A percentile compares a stretch with the other conserved stretches of the same genome.
Conservation (phyloP, 2,329 filamentous ascomycete genomes). For the Coniella vitis region DNA sequence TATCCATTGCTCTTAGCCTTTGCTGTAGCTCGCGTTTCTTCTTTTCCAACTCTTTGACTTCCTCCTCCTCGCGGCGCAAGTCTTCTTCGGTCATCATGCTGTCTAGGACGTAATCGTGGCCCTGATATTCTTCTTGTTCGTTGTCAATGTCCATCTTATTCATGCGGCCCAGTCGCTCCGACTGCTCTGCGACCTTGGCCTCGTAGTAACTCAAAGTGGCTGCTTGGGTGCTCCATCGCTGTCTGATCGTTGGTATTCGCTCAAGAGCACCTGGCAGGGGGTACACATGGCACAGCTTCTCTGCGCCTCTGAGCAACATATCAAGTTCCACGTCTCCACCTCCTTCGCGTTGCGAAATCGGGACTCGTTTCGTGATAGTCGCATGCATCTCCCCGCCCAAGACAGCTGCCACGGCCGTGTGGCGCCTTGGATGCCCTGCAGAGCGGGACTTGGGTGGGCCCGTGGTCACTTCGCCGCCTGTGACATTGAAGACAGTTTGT, state of each 20-base stretch:
- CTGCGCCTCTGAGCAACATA: slow-evolving; percentile 74
- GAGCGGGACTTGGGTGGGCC: slow-evolving; percentile 39
- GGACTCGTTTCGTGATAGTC: slow-evolving; percentile 60
- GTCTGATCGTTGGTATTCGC: slow-evolving; percentile 64
- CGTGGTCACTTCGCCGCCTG: slow-evolving; percentile 55
- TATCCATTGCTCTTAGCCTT: slow-evolving; percentile 46
- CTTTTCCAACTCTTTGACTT: slow-evolving; percentile 48
- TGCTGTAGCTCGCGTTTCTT: slow-evolving; percentile 51
- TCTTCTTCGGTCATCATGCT: slow-evolving; percentile 60
- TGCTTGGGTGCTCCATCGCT: slow-evolving; percentile 62
- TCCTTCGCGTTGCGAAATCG: slow-evolving; percentile 33
- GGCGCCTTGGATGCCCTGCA: slow-evolving; percentile 52
- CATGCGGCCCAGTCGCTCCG: slow-evolving; percentile 64
- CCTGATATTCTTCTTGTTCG: slow-evolving; percentile 49
- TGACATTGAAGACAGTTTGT: slow-evolving; percentile 61
- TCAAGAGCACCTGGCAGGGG: slow-evolving; percentile 73
- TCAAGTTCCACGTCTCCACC: slow-evolving; percentile 80
- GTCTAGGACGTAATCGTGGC: slow-evolving; percentile 36
- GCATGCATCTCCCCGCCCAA: slow-evolving; percentile 82
- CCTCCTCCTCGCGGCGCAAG: slow-evolving; percentile 61
- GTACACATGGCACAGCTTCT: slow-evolving; percentile 86
- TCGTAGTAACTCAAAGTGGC: slow-evolving; percentile 78
- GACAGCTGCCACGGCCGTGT: slow-evolving; percentile 84
- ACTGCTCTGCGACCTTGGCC: slow-evolving; percentile 68
- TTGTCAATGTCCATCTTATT: slow-evolving; percentile 56